A percentile compares a stretch with the other conserved stretches of the same genome.
phyloP scores from a whole-genome alignment of 352 stramenopile genomes.

The Phytophthora cajani region DNA sequence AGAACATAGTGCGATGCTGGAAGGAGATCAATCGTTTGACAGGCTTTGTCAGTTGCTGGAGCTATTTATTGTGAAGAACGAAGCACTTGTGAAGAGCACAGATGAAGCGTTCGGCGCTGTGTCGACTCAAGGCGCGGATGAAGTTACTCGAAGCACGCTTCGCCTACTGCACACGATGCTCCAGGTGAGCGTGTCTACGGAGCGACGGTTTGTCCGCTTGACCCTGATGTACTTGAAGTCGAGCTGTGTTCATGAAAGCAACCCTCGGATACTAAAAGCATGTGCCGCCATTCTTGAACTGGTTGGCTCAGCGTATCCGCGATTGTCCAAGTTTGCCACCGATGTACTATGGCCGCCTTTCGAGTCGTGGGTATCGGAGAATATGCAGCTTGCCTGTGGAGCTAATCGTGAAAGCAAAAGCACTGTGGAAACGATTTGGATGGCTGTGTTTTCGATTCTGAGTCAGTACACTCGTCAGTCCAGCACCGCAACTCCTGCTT shows the following conservation, averaged over 20 bases:
- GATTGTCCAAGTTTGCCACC: constrained; percentile 36
- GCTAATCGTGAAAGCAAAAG: constrained; percentile 16
- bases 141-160: constrained; percentile 40
- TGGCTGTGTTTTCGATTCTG: constrained; percentile 37
- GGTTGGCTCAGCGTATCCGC: constrained; percentile 30
- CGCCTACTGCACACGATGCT: constrained; percentile 49
- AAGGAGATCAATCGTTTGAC: constrained; percentile 39
- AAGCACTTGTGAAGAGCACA: constrained; percentile 21
- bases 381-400: constrained; percentile 22
- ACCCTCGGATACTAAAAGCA: constrained; percentile 24
- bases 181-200: constrained; percentile 22
- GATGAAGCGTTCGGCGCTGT: constrained; percentile 11
- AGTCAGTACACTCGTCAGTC: constrained; percentile 30
- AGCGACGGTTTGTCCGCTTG: constrained; percentile 50
- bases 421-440: constrained; percentile 30
- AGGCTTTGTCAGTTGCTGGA: constrained; percentile 46
- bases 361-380: constrained; percentile 32
- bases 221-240: constrained; percentile 42
- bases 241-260: constrained; percentile 18
- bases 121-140: constrained; percentile 30
- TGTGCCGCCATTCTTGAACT: constrained; percentile 34
- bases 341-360: constrained; percentile 53
- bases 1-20: constrained; percentile 42
- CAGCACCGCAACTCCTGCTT: constrained; percentile 23
- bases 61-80: constrained; percentile 50